These are phyloP conservation scores for Fusarium nurragi DNA, from an alignment of 2,329 filamentous ascomycete species.

Conservation along the genomic window DNA sequence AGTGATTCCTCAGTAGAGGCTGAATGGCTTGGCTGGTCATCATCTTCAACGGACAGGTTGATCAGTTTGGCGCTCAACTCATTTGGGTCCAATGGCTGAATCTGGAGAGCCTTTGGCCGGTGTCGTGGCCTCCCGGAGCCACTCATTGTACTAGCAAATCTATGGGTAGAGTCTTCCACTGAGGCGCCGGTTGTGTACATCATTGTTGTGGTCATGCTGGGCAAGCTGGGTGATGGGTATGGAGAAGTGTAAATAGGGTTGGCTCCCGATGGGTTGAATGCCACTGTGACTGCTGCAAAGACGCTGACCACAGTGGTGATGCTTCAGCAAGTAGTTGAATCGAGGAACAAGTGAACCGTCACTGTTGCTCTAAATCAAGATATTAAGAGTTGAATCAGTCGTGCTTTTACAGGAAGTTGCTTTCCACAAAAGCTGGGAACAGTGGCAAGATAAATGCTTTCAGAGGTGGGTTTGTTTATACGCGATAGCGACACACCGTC, in stretches of 20 bases:
- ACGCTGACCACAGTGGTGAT: neutral
- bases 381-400: neutral
- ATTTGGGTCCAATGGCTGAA: conserved; percentile 60
- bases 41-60: conserved; percentile 61
- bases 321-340: neutral
- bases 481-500: neutral
- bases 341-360: neutral
- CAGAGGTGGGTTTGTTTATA: neutral
- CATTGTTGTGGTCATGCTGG: conserved; percentile 36
- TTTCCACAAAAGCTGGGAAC: neutral
- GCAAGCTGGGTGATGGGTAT: neutral
- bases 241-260: neutral
- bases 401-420: neutral
- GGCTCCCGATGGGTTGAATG: conserved; percentile 3
- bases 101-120: conserved; percentile 39
- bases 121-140: conserved; percentile 31
- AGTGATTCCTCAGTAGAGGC: conserved; percentile 46
- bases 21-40: conserved; percentile 36
- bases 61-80: conserved; percentile 64
- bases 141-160: conserved; percentile 10
- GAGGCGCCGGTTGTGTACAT: conserved; percentile 33
- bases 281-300: conserved; percentile 1
- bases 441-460: conserved; percentile 26
- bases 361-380: neutral
- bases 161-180: conserved; percentile 22